phyloP scores from a whole-genome alignment of 768 basidiomycete species.

The Suillus bovinus region DNA sequence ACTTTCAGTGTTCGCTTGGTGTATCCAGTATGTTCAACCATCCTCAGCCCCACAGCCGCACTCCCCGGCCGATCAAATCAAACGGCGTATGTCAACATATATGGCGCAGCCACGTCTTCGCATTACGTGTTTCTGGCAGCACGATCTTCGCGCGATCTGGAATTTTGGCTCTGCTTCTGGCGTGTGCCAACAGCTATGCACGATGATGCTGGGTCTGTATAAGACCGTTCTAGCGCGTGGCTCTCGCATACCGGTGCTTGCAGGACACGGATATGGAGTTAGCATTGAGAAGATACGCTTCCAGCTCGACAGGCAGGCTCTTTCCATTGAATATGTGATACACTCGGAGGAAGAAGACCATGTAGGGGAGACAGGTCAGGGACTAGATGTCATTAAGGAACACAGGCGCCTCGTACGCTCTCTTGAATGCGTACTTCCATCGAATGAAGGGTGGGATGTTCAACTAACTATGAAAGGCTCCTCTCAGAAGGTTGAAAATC shows the following conservation, averaged over 20 bases:
- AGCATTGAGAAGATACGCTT: constrained; percentile 78
- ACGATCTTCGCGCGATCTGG: constrained; percentile 88
- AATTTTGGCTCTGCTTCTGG: constrained; percentile 66
- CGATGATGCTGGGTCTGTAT: constrained; percentile 78
- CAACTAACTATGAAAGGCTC: constrained; percentile 76
- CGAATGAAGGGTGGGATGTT: constrained; percentile 83
- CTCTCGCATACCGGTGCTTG: constrained; percentile 68
- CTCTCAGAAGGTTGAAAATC: constrained; percentile 64
- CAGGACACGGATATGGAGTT: constrained; percentile 80
- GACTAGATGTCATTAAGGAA: constrained; percentile 71
- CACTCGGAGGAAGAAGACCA: constrained; percentile 70
- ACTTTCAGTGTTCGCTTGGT: constrained; percentile 82
- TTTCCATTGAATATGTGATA: constrained; percentile 82
- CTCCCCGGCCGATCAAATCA: constrained; percentile 39
- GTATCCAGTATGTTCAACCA: constrained; percentile 68
- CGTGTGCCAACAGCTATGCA: constrained; percentile 79
- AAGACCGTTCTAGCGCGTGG: constrained; percentile 81
- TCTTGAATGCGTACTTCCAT: constrained; percentile 79
- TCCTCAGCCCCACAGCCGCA: constrained; percentile 35
- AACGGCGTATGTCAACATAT: constrained; percentile 25
- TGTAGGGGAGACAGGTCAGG: constrained; percentile 37
- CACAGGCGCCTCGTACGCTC: constrained; percentile 70
- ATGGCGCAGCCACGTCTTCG: constrained; percentile 49
- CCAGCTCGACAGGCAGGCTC: constrained; percentile 79
- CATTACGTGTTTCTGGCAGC: constrained; percentile 94